Percentiles rank a stretch among this genome's conserved stretches.
Evolutionary conservation across 257 asterid species (phyloP).

Genomic region (Henckelia pumila): DNA sequence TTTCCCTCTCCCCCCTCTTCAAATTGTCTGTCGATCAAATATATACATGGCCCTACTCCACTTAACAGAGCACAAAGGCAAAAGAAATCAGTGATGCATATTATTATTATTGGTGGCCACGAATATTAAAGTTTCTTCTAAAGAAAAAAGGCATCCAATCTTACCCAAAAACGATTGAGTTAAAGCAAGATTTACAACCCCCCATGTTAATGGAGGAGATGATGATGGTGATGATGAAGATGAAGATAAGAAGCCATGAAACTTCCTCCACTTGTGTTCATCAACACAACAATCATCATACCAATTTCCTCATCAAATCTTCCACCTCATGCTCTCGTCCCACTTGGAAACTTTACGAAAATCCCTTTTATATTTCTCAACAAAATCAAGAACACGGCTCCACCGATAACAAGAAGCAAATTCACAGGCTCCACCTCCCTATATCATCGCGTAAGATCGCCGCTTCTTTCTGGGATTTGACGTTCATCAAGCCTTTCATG

Average conservation of each 20-base stretch:
- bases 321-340: conserved; percentile 37
- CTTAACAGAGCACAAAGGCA: conserved; percentile 32
- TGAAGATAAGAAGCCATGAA: conserved; percentile 55
- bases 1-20: conserved; percentile 26
- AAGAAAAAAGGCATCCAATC: conserved; percentile 21
- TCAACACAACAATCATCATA: conserved; percentile 23
- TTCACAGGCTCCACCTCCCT: conserved; percentile 77
- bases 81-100: conserved; percentile 29
- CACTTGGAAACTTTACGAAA: conserved; percentile 81
- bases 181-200: conserved; percentile 23
- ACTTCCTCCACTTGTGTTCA: conserved; percentile 17
- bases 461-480: conserved; percentile 69
- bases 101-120: conserved; percentile 5
- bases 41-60: conserved; percentile 39
- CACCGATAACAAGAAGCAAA: conserved; percentile 30
- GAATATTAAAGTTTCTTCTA: conserved; percentile 17
- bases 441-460: conserved; percentile 64
- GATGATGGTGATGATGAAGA: conserved; percentile 51
- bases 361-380: conserved; percentile 56
- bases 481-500: conserved; percentile 64
- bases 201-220: conserved; percentile 40
- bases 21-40: conserved; percentile 17
- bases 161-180: conserved; percentile 25
- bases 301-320: conserved; percentile 33
- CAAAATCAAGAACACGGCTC: conserved; percentile 22